Evolutionary conservation across 2,329 filamentous ascomycete species (phyloP).

Genomic region (Colletotrichum horii): DNA sequence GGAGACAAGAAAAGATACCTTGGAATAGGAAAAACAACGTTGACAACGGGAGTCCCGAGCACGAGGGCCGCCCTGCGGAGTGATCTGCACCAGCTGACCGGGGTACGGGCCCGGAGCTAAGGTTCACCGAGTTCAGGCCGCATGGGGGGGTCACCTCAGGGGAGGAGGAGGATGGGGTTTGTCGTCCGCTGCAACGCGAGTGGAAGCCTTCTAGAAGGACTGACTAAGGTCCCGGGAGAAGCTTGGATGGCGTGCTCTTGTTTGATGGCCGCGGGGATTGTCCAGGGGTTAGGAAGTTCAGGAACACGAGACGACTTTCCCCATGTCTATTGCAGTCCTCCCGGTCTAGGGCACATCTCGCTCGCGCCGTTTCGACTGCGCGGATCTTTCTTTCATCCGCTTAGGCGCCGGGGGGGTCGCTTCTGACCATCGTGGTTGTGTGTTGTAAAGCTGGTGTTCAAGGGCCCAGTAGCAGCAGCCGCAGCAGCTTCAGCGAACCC

Average conservation of each 20-base stretch:
- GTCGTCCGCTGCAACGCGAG: neutral
- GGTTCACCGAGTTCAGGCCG: slow-evolving; percentile 1
- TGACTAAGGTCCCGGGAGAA: neutral
- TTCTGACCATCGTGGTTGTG: neutral
- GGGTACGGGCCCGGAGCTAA: slow-evolving; percentile 7
- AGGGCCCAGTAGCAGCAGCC: neutral
- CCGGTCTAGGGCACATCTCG: neutral
- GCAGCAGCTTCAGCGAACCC: neutral
- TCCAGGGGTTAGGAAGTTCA: neutral
- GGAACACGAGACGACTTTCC: neutral
- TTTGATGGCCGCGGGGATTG: slow-evolving; percentile 2
- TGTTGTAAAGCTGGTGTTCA: neutral
- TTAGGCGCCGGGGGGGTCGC: neutral
- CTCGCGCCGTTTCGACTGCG: neutral
- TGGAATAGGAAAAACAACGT: neutral
- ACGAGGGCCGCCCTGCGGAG: slow-evolving; percentile 15
- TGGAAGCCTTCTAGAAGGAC: slow-evolving; percentile 19
- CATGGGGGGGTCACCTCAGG: neutral
- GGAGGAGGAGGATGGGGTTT: neutral
- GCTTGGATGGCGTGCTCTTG: neutral
- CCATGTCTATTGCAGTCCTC: neutral
- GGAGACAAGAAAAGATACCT: neutral
- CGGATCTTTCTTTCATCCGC: neutral
- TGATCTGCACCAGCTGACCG: slow-evolving; percentile 15
- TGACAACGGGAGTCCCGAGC: slow-evolving; percentile 10